phyloP scores from a whole-genome alignment of 768 basidiomycete species.

The Mrakia hoshinonis region DNA sequence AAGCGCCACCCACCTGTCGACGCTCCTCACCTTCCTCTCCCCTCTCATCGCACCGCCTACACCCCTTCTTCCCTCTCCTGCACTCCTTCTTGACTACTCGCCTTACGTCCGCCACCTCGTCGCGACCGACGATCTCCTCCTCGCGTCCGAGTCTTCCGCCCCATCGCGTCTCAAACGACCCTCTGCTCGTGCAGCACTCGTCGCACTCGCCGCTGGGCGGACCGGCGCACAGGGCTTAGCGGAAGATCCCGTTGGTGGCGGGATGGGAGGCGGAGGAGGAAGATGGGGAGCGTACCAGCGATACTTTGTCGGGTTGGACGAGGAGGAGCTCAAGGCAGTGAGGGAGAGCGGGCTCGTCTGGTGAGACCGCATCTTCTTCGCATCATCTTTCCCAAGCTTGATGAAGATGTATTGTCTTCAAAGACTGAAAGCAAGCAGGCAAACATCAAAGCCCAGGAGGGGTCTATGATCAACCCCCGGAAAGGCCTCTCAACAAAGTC shows the following conservation, averaged over 20 bases:
- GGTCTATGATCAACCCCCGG: too few relatives aligned
- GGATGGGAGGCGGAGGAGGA: not conserved
- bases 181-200: not conserved
- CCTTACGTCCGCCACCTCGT: conserved; percentile 62
- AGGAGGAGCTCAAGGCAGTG: conserved; percentile 1
- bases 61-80: conserved; percentile 45
- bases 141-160: not conserved
- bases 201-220: not conserved
- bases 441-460: too few relatives aligned
- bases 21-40: conserved; percentile 48
- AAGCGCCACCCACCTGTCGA: conserved; percentile 47
- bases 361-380: too few relatives aligned
- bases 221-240: not conserved
- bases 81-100: conserved; percentile 59
- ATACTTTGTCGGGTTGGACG: not conserved
- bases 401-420: too few relatives aligned
- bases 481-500: too few relatives aligned
- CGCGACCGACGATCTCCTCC: conserved; percentile 50
- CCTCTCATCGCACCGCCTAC: conserved; percentile 45
- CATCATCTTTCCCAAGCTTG: too few relatives aligned
- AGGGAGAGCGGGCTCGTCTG: conserved; percentile 8
- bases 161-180: not conserved
- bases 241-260: not conserved
- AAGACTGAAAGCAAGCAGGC: too few relatives aligned
- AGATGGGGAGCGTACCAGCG: conserved; percentile 4